phyloP scores from a whole-genome alignment of 306 rosid species.

The Glycine soja region DNA sequence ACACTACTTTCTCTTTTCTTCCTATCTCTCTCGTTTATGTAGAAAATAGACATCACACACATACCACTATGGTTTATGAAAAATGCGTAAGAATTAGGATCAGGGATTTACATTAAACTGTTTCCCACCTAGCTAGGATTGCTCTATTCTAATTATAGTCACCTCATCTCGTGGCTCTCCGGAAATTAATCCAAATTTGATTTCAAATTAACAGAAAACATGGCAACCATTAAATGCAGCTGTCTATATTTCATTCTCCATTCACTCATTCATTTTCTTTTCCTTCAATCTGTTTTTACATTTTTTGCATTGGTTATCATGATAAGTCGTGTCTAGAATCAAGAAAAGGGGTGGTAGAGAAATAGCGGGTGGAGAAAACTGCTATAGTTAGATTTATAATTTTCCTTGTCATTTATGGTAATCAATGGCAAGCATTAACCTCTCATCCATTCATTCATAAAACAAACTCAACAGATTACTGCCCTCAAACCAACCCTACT shows the following conservation, averaged over 20 bases:
- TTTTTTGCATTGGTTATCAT: background rate
- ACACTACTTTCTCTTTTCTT: no score
- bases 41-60: no score
- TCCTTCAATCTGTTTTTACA: constrained; percentile 26
- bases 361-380: constrained; percentile 34
- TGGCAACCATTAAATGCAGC: constrained; percentile 8
- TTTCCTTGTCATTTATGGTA: constrained; percentile 44
- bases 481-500: background rate
- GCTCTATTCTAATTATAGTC: constrained; percentile 49
- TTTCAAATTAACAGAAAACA: constrained; percentile 32
- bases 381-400: constrained; percentile 33
- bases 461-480: constrained; percentile 44
- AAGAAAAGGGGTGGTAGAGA: constrained; percentile 19
- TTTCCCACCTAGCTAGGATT: background rate
- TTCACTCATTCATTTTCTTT: constrained; percentile 17
- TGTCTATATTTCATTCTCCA: constrained; percentile 3
- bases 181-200: constrained; percentile 33
- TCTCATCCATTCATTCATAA: constrained; percentile 57
- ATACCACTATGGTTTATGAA: no score
- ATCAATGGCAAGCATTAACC: constrained; percentile 32
- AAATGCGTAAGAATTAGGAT: no score
- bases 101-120: background rate
- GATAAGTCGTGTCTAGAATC: background rate
- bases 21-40: no score
- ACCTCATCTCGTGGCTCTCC: constrained; percentile 42